A percentile compares a stretch with the other conserved stretches of the same genome.
phyloP scores from a whole-genome alignment of 495 filamentous ascomycete genomes.

The Hypoxylon cercidicola region DNA sequence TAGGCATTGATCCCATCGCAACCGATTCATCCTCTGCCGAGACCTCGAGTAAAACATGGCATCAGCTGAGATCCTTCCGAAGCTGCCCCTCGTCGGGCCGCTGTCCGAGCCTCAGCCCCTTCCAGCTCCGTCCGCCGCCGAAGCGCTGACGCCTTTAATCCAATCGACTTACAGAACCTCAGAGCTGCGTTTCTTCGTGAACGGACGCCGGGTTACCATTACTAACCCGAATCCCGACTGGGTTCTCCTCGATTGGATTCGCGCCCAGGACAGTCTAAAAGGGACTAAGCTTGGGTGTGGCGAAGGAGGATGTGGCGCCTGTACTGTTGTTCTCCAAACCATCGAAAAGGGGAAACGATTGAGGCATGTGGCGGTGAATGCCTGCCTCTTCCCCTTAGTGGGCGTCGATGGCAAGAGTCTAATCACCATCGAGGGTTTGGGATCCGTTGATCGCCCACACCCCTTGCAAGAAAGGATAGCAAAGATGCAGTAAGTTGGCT shows the following conservation, averaged over 20 bases:
- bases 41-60: slow-evolving; percentile 12
- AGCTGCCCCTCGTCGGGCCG: slow-evolving; percentile 11
- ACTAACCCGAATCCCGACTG: slow-evolving; percentile 44
- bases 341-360: slow-evolving; percentile 80
- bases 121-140: slow-evolving; percentile 30
- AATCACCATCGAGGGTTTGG: slow-evolving; percentile 88
- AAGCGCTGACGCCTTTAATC: slow-evolving; percentile 38
- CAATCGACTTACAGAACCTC: slow-evolving; percentile 38
- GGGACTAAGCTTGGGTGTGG: slow-evolving; percentile 67
- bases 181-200: slow-evolving; percentile 47
- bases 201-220: slow-evolving; percentile 44
- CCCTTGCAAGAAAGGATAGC: slow-evolving; percentile 84
- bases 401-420: slow-evolving; percentile 94
- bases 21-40: not conserved
- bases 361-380: slow-evolving; percentile 82
- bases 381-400: slow-evolving; percentile 84
- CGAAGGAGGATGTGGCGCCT: slow-evolving; percentile 89
- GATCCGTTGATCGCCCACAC: slow-evolving; percentile 78
- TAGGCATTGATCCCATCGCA: not conserved
- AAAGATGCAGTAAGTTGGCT: slow-evolving; percentile 51
- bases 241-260: slow-evolving; percentile 44
- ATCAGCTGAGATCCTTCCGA: slow-evolving; percentile 32
- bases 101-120: not conserved
- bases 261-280: slow-evolving; percentile 36
- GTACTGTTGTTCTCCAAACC: slow-evolving; percentile 85